Conservation (phyloP, 2,329 filamentous ascomycete species). For the Trichoderma polysporum region DNA sequence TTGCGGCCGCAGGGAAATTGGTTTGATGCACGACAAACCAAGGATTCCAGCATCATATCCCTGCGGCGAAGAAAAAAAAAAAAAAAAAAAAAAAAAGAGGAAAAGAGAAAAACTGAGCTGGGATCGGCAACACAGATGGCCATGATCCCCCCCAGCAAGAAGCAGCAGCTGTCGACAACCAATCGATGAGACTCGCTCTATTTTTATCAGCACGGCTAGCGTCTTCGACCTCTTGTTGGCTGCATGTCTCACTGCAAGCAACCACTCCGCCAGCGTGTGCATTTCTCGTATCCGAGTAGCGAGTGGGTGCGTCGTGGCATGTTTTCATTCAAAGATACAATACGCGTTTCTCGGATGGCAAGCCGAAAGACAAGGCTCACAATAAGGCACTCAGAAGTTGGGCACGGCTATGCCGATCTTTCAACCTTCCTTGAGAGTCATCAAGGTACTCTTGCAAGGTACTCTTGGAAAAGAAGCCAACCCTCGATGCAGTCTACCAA, state of each 20-base stretch:
- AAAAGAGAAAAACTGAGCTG: background rate
- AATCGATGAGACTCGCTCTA: slow-evolving; percentile 10
- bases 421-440: background rate
- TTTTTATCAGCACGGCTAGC: background rate
- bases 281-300: background rate
- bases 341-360: background rate
- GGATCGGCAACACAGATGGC: background rate
- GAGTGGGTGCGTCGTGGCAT: background rate
- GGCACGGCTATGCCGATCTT: background rate
- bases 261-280: background rate
- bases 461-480: background rate
- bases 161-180: background rate
- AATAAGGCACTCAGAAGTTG: background rate
- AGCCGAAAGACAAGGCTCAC: background rate
- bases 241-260: slow-evolving; percentile 6
- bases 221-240: background rate
- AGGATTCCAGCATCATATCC: background rate
- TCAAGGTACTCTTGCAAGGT: too few relatives aligned
- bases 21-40: background rate
- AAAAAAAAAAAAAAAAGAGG: background rate
- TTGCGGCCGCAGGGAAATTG: background rate
- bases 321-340: background rate
- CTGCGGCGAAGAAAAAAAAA: background rate
- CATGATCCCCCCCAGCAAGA: background rate
- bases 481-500: background rate